A percentile compares a stretch with the other conserved stretches of the same genome.
Evolutionary conservation across 129 eudicot genomes (phyloP).

Genomic region (Lactuca sativa): DNA sequence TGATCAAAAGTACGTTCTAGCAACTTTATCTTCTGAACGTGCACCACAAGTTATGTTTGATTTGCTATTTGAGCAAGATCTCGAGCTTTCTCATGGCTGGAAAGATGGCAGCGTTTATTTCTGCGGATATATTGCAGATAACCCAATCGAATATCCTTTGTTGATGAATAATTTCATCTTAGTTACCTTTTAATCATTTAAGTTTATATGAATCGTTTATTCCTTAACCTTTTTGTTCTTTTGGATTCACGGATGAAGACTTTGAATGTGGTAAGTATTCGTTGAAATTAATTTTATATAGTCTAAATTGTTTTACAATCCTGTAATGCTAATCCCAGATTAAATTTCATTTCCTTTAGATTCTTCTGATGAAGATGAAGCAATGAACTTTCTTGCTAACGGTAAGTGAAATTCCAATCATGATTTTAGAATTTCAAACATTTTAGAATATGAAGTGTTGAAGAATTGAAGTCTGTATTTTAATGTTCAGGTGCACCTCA

Average conservation of each 20-base stretch:
- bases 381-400: constrained; percentile 21
- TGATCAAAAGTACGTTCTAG: constrained; percentile 40
- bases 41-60: constrained; percentile 64
- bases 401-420: neutral
- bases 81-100: constrained; percentile 79
- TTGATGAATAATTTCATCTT: neutral
- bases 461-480: neutral
- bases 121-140: constrained; percentile 58
- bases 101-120: constrained; percentile 79
- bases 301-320: neutral
- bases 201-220: neutral
- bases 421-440: neutral
- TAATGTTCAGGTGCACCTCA: constrained; percentile 9
- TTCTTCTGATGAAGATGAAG: constrained; percentile 35
- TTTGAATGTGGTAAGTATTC: constrained; percentile 26
- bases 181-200: neutral
- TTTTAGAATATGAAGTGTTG: neutral
- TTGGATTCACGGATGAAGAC: constrained; percentile 22
- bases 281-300: neutral
- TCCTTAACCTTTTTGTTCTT: constrained; percentile 29
- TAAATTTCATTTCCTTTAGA: neutral
- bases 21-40: constrained; percentile 52
- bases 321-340: neutral
- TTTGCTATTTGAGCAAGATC: constrained; percentile 70
- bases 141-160: constrained; percentile 33